phyloP scores from a whole-genome alignment of 129 eudicot genomes.

The Erigeron canadensis region DNA sequence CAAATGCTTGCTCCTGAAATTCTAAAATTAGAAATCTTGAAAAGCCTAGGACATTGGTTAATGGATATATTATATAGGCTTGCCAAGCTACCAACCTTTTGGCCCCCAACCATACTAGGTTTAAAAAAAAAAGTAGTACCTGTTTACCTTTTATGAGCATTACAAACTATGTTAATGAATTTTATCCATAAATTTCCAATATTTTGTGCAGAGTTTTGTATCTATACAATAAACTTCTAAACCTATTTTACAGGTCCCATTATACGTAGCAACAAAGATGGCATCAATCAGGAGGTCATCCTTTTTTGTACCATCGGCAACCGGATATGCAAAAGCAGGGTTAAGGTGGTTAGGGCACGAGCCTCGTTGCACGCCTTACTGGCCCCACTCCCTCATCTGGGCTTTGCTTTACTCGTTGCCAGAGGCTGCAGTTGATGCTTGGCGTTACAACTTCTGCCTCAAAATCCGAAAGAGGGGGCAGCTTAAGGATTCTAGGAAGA shows the following conservation, averaged over 20 bases:
- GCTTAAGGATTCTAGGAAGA: constrained; percentile 82
- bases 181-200: background rate
- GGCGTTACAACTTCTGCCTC: constrained; percentile 67
- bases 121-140: background rate
- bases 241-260: constrained; percentile 56
- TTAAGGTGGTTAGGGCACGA: constrained; percentile 81
- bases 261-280: constrained; percentile 95
- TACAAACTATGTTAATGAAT: background rate
- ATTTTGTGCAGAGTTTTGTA: background rate
- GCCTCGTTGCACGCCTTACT: constrained; percentile 95
- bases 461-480: constrained; percentile 84
- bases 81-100: too few relatives aligned
- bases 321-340: constrained; percentile 84
- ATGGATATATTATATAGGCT: too few relatives aligned
- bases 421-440: constrained; percentile 58
- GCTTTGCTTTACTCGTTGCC: constrained; percentile 53
- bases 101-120: too few relatives aligned
- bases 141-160: too few relatives aligned
- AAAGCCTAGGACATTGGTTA: background rate
- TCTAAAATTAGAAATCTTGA: background rate
- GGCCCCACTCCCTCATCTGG: constrained; percentile 91
- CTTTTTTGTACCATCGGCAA: constrained; percentile 83
- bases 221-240: background rate
- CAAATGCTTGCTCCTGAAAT: background rate
- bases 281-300: constrained; percentile 90